Conservation (phyloP, 306 rosid genomes). For the Trichosanthes truncata region DNA sequence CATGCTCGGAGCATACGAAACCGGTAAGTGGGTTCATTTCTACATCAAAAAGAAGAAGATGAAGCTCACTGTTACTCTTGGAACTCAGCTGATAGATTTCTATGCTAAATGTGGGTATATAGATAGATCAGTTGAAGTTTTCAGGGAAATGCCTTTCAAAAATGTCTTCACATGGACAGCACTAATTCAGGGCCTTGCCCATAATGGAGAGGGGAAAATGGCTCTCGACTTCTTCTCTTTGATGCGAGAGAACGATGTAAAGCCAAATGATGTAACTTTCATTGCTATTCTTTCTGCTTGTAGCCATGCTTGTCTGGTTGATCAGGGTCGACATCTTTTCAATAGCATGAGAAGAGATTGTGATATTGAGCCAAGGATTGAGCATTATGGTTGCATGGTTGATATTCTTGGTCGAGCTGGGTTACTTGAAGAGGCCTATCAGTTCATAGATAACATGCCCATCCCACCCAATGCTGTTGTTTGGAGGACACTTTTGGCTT, state of each 20-base stretch:
- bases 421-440: conserved; percentile 39
- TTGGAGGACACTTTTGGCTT: conserved; percentile 62
- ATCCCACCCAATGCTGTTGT: conserved; percentile 40
- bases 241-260: conserved; percentile 34
- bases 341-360: conserved; percentile 36
- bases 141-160: conserved; percentile 26
- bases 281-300: conserved; percentile 46
- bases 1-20: conserved; percentile 48
- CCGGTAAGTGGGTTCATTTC: conserved; percentile 59
- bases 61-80: conserved; percentile 53
- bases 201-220: conserved; percentile 40
- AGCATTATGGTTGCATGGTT: conserved; percentile 66
- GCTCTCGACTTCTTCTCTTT: conserved; percentile 36
- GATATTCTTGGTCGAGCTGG: conserved; percentile 59
- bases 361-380: conserved; percentile 40
- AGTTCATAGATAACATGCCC: conserved; percentile 43
- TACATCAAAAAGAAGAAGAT: conserved; percentile 40
- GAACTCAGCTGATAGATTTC: conserved; percentile 51
- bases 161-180: conserved; percentile 52
- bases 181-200: conserved; percentile 53
- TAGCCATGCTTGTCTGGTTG: conserved; percentile 44
- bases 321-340: conserved; percentile 40
- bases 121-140: conserved; percentile 40
- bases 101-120: conserved; percentile 51
- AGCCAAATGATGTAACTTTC: conserved; percentile 51